Conservation (phyloP, 768 basidiomycete species). For the Leccinum uliginosum region DNA sequence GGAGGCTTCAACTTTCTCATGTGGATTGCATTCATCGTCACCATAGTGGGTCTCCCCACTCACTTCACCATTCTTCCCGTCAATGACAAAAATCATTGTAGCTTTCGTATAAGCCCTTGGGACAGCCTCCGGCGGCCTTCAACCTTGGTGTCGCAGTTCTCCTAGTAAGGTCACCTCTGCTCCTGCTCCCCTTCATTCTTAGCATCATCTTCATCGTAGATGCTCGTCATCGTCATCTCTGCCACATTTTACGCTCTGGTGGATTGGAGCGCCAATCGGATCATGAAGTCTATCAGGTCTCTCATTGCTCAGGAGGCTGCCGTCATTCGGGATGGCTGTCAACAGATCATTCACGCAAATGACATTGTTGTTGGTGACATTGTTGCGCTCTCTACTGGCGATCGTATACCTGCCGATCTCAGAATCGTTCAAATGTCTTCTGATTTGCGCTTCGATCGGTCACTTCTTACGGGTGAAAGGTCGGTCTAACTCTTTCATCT, state of each 20-base stretch:
- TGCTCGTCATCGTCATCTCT: constrained; percentile 40
- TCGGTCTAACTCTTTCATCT: constrained; percentile 8
- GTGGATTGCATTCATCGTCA: constrained; percentile 51
- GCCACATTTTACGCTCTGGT: constrained; percentile 47
- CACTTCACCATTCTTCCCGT: not conserved
- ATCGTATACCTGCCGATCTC: constrained; percentile 57
- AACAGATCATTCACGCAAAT: constrained; percentile 44
- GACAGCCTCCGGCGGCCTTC: constrained; percentile 37
- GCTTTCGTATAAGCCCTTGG: constrained; percentile 51
- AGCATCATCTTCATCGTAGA: constrained; percentile 23
- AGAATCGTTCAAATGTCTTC: constrained; percentile 49
- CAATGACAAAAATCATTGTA: constrained; percentile 23
- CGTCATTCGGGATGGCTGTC: constrained; percentile 47
- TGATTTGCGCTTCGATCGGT: constrained; percentile 50
- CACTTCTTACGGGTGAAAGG: constrained; percentile 51
- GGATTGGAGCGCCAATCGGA: constrained; percentile 45
- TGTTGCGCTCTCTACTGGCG: constrained; percentile 48
- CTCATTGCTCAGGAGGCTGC: constrained; percentile 58
- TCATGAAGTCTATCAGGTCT: constrained; percentile 54
- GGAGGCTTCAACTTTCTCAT: constrained; percentile 57
- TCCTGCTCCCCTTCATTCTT: not conserved
- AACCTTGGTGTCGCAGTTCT: constrained; percentile 53
- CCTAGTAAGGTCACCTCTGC: constrained; percentile 33
- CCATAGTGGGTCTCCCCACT: constrained; percentile 30
- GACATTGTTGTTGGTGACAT: constrained; percentile 58